Base-by-base conservation (phyloP, 2,329 filamentous ascomycete genomes). In the Coleophoma cylindrospora region DNA sequence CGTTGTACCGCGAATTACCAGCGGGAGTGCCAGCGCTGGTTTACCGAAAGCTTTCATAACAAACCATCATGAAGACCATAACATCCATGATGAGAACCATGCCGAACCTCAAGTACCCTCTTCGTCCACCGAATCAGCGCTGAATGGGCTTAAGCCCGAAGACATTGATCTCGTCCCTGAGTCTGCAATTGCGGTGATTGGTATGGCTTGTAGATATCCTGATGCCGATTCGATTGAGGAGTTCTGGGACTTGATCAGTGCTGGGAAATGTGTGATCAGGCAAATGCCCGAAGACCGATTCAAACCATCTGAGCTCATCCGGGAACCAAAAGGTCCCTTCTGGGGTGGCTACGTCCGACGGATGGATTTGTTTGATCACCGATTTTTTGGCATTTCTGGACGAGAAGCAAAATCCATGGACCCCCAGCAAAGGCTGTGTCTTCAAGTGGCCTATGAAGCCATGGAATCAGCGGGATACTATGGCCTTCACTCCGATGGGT, bases 171-270 rank as follows among this genome's bases (percentile, higher is more conserved):
- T n/a, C n/a, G n/a, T n/a, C n/a, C n/a, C n/a, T n/a, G 34, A 48
- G 15, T n/a, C n/a, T n/a, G 34, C 65, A 19, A 74, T 79, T 43
- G 76, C 75, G 4, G 67, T 80, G 11, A 65, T 79, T 22, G 76
- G 76, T 22, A 67, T 79, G 52, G 73, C 72, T 10, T 71, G 76
- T 41, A 70, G 75, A 10, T 78, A 79, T 40, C 76, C 76, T 3
- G 62, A 70, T 10, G 74, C 73, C 9, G 68, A 64, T 3, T 68
- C 68, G 3, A 68, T 74, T 52, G 83, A 89, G 50, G 78, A 79
- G 48, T 80, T 90, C 34, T 91, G 87, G 87, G 81, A 87, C 51
- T 72, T 90, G 10, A 74, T 91, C 17, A 61, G 62, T 12, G 56
- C 61, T 45, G 64, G 63, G 40, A 58, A 60, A 43, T 64, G 60